phyloP scores from a whole-genome alignment of 345 rosid genomes.

The Citrus australasica region DNA sequence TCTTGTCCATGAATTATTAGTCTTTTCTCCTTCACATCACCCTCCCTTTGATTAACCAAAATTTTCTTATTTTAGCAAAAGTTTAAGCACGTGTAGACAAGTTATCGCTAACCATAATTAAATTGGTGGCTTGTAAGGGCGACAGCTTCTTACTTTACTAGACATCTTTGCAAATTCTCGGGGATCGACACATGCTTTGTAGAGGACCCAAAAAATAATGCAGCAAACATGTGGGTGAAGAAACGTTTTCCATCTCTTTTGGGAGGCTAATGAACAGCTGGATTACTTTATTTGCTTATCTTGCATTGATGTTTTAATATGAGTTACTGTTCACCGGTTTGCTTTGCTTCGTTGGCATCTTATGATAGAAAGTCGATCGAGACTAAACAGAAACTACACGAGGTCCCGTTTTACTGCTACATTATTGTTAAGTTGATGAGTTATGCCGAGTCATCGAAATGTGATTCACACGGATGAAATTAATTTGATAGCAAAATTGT shows the following conservation, averaged over 20 bases:
- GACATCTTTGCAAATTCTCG: not conserved
- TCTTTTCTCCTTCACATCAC: conserved; percentile 11
- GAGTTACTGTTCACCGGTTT: not conserved
- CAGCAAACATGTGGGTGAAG: not conserved
- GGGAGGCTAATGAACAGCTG: conserved; percentile 1
- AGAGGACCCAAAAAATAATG: not conserved
- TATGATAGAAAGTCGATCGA: not conserved
- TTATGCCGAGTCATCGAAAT: not conserved
- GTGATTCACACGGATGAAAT: not conserved
- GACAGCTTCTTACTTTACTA: not conserved
- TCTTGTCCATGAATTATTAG: not conserved
- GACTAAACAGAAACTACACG: not conserved
- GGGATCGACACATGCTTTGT: not conserved
- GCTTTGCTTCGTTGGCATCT: not conserved
- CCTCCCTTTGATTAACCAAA: not conserved
- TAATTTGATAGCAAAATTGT: not conserved
- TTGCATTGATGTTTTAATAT: not conserved
- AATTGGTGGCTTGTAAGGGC: not conserved
- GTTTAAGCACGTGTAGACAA: not conserved
- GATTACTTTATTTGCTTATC: not conserved
- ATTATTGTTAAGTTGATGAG: not conserved
- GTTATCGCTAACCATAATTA: not conserved
- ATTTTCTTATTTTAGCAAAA: not conserved
- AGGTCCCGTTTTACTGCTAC: not conserved
- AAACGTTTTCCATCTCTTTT: conserved; percentile 10